Evolutionary conservation across 208 protist genomes (phyloP).

Genomic region (Wallacemonas rigidus): DNA sequence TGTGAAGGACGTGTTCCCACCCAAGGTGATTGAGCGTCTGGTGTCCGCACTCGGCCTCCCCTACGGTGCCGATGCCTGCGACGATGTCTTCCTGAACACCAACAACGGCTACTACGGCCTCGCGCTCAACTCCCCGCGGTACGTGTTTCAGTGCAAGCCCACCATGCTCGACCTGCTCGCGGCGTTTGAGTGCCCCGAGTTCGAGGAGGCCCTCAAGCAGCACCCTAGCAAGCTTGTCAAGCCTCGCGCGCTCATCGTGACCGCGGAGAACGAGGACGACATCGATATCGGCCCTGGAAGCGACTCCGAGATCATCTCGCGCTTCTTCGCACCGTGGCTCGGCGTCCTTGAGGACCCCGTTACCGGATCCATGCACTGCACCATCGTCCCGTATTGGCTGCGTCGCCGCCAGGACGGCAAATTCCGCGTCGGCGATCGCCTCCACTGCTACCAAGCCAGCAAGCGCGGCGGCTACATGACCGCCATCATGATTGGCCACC

Average conservation of each 20-base stretch:
- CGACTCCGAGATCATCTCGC: conserved; percentile 51
- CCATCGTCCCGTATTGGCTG: conserved; percentile 63
- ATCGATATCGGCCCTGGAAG: conserved; percentile 27
- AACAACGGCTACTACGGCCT: conserved; percentile 46
- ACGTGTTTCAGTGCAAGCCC: conserved; percentile 41
- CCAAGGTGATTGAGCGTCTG: conserved; percentile 25
- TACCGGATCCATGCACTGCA: conserved; percentile 48
- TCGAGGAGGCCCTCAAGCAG: conserved; percentile 31
- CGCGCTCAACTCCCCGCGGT: conserved; percentile 31
- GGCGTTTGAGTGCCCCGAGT: conserved; percentile 32
- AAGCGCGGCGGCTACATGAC: conserved; percentile 48
- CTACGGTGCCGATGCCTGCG: conserved; percentile 40
- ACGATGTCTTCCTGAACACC: conserved; percentile 42
- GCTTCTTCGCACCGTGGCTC: conserved; percentile 73
- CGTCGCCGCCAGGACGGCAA: conserved; percentile 33
- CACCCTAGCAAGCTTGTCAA: conserved; percentile 32
- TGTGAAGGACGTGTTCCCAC: conserved; percentile 37
- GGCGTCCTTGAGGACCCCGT: conserved; percentile 73
- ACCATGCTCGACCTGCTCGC: conserved; percentile 24
- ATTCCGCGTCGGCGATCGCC: conserved; percentile 54
- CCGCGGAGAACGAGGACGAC: conserved; percentile 36
- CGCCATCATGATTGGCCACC: conserved; percentile 60
- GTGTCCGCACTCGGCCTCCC: conserved; percentile 42
- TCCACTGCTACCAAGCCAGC: conserved; percentile 66
- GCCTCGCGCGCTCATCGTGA: conserved; percentile 39